Evolutionary conservation across 1,139 yeast genomes (phyloP).

Genomic region (Schwanniomyces etchellsii): DNA sequence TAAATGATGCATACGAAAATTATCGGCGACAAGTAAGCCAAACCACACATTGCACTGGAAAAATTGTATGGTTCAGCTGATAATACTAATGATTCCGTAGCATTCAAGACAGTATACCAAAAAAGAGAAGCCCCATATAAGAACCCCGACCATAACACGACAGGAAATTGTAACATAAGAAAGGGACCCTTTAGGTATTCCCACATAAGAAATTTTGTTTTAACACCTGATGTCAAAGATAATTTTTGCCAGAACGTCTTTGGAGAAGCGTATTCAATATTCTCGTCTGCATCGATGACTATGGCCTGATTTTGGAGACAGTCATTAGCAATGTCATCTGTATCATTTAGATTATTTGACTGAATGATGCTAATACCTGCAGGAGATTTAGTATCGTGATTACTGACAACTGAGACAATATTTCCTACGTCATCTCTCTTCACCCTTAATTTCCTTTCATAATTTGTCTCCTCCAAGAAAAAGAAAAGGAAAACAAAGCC

Average conservation of each 20-base stretch:
- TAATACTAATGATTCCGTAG: slow-evolving; percentile 35
- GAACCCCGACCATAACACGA: slow-evolving; percentile 16
- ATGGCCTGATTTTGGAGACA: slow-evolving; percentile 2
- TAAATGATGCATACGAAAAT: slow-evolving; percentile 3
- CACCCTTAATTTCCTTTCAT: slow-evolving; percentile 4
- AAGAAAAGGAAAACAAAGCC: slow-evolving; percentile 12
- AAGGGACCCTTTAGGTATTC: slow-evolving; percentile 20
- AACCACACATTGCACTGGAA: slow-evolving; percentile 32
- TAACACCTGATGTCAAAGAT: slow-evolving; percentile 27
- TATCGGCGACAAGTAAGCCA: slow-evolving; percentile 34
- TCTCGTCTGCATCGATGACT: slow-evolving; percentile 2
- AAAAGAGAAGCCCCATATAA: slow-evolving; percentile 18
- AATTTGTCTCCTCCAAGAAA: slow-evolving; percentile 40
- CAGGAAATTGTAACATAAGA: slow-evolving; percentile 12
- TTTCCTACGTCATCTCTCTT: slow-evolving; percentile 4
- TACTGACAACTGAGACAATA: slow-evolving; percentile 3
- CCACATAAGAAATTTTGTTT: slow-evolving; percentile 19
- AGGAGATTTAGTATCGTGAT: slow-evolving; percentile 1
- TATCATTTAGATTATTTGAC: not conserved
- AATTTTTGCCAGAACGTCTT: slow-evolving; percentile 27
- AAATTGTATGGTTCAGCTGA: slow-evolving; percentile 40
- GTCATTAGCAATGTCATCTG: slow-evolving; percentile 2
- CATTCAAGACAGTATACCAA: slow-evolving; percentile 50
- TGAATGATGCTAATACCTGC: slow-evolving; percentile 1
- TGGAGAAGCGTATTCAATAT: slow-evolving; percentile 3